Percentiles rank a stretch among this genome's conserved stretches.
Conservation (phyloP, 768 basidiomycete genomes). For the Udeniomyces megalosporus region DNA sequence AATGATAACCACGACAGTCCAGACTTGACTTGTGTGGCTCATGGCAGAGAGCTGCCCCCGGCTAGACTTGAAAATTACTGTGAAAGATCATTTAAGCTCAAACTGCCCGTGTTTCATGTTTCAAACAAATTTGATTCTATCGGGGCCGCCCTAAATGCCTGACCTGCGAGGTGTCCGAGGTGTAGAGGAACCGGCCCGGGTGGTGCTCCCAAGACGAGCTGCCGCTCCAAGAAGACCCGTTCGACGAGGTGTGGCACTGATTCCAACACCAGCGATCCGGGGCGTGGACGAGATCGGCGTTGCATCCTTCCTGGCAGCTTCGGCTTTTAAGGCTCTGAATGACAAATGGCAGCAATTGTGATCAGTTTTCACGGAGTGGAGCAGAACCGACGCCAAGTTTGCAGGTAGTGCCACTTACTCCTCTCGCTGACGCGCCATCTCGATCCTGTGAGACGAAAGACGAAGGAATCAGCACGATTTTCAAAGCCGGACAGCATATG, state of each 20-base stretch:
- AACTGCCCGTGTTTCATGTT: no score
- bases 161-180: no score
- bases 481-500: no score
- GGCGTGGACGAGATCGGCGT: slow-evolving; percentile 22
- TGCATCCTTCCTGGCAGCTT: slow-evolving; percentile 22
- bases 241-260: slow-evolving; percentile 23
- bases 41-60: no score
- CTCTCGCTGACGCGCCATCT: slow-evolving; percentile 51
- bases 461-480: background rate
- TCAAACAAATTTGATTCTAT: no score
- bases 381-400: background rate
- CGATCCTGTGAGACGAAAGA: slow-evolving; percentile 33
- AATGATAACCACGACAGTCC: no score
- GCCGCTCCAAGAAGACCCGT: slow-evolving; percentile 10
- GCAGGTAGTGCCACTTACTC: slow-evolving; percentile 20
- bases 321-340: slow-evolving; percentile 24
- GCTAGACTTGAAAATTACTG: no score
- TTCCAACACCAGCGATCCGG: slow-evolving; percentile 22
- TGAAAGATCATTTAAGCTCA: no score
- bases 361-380: background rate
- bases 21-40: no score
- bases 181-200: no score
- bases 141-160: no score
- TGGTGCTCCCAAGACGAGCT: background rate
- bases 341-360: background rate